Percentiles rank a stretch among this genome's conserved stretches.
phyloP scores from a whole-genome alignment of 139 green algal genomes.

The Limnomonas spitsbergensis region DNA sequence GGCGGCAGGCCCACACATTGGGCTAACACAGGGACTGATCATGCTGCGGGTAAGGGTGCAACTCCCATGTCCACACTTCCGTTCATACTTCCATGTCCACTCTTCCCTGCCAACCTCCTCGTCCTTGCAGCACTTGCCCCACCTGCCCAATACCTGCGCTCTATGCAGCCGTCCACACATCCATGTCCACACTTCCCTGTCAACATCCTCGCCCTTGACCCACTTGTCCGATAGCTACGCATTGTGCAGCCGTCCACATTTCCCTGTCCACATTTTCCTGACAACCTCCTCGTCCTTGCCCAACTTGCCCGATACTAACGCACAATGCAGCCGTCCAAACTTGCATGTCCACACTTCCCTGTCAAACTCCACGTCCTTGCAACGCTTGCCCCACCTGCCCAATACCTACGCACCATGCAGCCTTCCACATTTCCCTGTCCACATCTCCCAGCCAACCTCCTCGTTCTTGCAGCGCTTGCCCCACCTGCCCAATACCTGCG shows the following conservation, averaged over 20 bases:
- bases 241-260: too few relatives aligned
- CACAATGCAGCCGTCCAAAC: too few relatives aligned
- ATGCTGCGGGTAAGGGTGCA: constrained; percentile 23
- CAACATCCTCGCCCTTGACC: too few relatives aligned
- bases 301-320: too few relatives aligned
- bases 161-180: background rate
- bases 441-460: background rate
- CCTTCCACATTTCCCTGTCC: background rate
- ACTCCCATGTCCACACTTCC: background rate
- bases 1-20: constrained; percentile 17
- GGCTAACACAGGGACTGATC: background rate
- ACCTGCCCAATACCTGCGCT: background rate
- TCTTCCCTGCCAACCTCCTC: background rate
- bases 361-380: background rate
- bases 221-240: too few relatives aligned
- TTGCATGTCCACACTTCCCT: background rate
- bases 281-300: too few relatives aligned
- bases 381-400: background rate
- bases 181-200: too few relatives aligned
- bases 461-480: background rate
- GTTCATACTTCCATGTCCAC: background rate
- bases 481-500: background rate
- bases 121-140: background rate
- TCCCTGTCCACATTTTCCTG: background rate
- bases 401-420: background rate